Evolutionary conservation across 73 alveolate species (phyloP).

Genomic region (Paraurostyla sp.): DNA sequence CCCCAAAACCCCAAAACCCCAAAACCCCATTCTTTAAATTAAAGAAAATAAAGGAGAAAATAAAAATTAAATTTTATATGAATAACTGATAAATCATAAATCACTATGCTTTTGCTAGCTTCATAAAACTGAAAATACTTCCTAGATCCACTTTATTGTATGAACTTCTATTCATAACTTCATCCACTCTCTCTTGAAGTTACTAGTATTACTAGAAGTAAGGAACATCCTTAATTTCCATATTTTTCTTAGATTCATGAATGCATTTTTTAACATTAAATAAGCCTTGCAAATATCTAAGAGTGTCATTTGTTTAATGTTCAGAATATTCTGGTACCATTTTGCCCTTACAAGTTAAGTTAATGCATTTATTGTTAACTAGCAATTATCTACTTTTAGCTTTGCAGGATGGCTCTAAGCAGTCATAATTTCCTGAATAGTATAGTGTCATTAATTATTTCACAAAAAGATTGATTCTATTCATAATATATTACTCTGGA

Average conservation of each 20-base stretch:
- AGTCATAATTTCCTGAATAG: constrained; percentile 36
- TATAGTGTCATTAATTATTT: constrained; percentile 15
- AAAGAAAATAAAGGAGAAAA: no score
- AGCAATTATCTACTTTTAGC: constrained; percentile 26
- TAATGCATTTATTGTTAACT: constrained; percentile 48
- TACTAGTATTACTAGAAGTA: neutral
- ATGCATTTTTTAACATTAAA: constrained; percentile 72
- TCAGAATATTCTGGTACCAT: constrained; percentile 71
- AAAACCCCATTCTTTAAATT: no score
- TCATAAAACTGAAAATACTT: constrained; percentile 66
- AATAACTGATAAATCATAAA: no score
- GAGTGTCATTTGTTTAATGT: constrained; percentile 68
- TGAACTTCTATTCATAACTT: constrained; percentile 51
- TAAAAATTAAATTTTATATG: no score
- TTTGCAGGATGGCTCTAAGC: constrained; percentile 69
- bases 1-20: no score
- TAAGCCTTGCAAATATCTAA: constrained; percentile 69
- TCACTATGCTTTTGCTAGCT: neutral
- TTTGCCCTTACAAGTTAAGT: constrained; percentile 61
- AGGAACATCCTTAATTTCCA: constrained; percentile 22
- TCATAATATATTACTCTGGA: constrained; percentile 49
- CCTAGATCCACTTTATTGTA: constrained; percentile 73
- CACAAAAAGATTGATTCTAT: constrained; percentile 60
- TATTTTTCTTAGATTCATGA: neutral
- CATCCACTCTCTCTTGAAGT: constrained; percentile 36